Percentiles rank a stretch among this genome's conserved stretches.
Conservation (phyloP, 2,329 filamentous ascomycete species). For the Macrophomina pseudophaseolina region DNA sequence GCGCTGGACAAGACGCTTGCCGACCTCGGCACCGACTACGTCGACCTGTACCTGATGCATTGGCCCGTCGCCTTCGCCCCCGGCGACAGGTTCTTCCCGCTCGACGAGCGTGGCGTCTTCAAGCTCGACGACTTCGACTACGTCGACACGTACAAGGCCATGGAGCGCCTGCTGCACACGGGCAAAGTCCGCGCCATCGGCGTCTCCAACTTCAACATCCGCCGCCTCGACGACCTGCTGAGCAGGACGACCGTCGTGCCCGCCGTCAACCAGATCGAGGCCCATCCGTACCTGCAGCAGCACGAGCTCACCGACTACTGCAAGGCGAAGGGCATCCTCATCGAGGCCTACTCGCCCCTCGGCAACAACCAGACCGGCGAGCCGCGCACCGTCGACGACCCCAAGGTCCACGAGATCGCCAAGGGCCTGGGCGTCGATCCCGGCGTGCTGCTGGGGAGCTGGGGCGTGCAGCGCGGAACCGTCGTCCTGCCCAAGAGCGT, state of each 20-base stretch:
- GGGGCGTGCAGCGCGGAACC: constrained; percentile 81
- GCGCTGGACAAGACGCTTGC: constrained; percentile 46
- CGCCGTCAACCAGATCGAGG: constrained; percentile 73
- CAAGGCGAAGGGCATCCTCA: constrained; percentile 54
- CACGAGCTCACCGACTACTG: constrained; percentile 62
- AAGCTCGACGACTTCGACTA: constrained; percentile 34
- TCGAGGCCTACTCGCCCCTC: constrained; percentile 53
- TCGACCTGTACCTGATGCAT: constrained; percentile 50
- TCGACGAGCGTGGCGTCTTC: constrained; percentile 15
- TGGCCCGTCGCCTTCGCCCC: constrained; percentile 63
- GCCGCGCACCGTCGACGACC: constrained; percentile 73
- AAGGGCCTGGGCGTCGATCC: constrained; percentile 73
- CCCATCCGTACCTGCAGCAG: constrained; percentile 71
- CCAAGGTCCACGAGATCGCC: constrained; percentile 67
- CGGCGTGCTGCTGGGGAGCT: constrained; percentile 82
- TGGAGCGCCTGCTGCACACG: constrained; percentile 47
- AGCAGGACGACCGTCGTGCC: constrained; percentile 67
- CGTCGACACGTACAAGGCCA: constrained; percentile 59
- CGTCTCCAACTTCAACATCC: constrained; percentile 56
- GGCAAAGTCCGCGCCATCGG: constrained; percentile 47
- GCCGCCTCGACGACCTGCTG: constrained; percentile 56
- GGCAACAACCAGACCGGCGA: constrained; percentile 65
- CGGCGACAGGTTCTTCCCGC: constrained; percentile 51
- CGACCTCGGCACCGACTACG: constrained; percentile 46
- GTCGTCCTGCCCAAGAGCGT: constrained; percentile 78